Conservation (phyloP, 2,329 filamentous ascomycete genomes). For the Sporothrix pseudoabietina region DNA sequence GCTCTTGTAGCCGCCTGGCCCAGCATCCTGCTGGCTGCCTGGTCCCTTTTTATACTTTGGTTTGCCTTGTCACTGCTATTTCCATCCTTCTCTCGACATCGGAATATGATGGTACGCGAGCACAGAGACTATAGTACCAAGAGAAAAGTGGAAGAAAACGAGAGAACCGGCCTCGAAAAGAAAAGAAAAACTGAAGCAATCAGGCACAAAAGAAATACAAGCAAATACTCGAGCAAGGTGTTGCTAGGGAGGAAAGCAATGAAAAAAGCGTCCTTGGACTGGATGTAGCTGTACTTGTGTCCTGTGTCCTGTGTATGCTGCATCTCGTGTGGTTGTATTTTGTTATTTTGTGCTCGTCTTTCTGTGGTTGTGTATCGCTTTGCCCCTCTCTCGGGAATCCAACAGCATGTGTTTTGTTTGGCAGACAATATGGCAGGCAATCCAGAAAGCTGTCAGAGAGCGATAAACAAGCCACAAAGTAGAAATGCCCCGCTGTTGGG, state of each 20-base stretch:
- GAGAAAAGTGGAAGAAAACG: neutral
- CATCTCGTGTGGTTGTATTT: neutral
- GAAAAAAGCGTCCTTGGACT: neutral
- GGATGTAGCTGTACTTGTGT: neutral
- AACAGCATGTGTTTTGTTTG: neutral
- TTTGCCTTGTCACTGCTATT: neutral
- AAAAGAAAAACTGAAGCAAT: no score
- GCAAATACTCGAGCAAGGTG: constrained; percentile 3
- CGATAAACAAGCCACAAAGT: neutral
- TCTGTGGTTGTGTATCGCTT: neutral
- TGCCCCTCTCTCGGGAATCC: neutral
- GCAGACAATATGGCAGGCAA: neutral
- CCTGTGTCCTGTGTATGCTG: neutral
- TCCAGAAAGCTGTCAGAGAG: neutral
- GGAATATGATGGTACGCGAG: neutral
- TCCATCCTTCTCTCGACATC: neutral
- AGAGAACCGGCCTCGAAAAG: neutral
- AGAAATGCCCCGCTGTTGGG: neutral
- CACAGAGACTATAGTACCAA: neutral
- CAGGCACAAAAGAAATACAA: neutral
- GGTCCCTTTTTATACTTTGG: neutral
- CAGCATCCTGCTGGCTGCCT: neutral
- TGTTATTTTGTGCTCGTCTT: neutral
- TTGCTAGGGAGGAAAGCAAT: neutral
- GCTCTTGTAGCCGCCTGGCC: neutral